A percentile compares a stretch with the other conserved stretches of the same genome.
Evolutionary conservation across 306 rosid genomes (phyloP).

Genomic region (Medicago arabica): DNA sequence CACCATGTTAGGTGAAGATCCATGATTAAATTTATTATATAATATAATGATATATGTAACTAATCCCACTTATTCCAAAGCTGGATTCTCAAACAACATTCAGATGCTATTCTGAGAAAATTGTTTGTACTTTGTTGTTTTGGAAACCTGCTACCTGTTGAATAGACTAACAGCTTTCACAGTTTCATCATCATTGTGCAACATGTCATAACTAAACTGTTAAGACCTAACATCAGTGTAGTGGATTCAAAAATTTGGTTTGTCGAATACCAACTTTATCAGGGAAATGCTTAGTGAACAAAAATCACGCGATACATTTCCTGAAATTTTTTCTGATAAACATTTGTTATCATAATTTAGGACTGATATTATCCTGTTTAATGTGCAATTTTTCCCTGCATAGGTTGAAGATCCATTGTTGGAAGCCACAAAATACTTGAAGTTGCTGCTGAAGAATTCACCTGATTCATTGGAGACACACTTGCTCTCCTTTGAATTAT

Average conservation of each 20-base stretch:
- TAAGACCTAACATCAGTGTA: neutral
- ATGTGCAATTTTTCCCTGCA: slow-evolving; percentile 9
- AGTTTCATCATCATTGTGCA: neutral
- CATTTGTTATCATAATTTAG: slow-evolving; percentile 5
- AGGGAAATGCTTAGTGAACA: neutral
- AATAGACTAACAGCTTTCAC: slow-evolving; percentile 5
- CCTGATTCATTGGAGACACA: slow-evolving; percentile 85
- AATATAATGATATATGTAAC: neutral
- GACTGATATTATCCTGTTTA: slow-evolving; percentile 28
- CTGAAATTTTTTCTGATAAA: slow-evolving; percentile 7
- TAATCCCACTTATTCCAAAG: neutral
- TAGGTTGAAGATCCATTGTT: slow-evolving; percentile 87
- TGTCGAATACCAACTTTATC: slow-evolving; percentile 6
- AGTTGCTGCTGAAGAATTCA: slow-evolving; percentile 90
- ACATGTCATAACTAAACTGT: neutral
- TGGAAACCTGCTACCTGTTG: slow-evolving; percentile 5
- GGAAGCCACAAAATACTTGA: slow-evolving; percentile 94
- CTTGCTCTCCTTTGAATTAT: slow-evolving; percentile 85
- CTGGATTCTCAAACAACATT: neutral
- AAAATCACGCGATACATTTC: neutral
- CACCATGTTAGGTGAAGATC: neutral
- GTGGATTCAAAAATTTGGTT: neutral
- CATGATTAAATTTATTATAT: neutral
- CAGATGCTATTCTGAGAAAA: neutral
- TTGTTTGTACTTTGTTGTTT: neutral